Evolutionary conservation across 441 rosid species (phyloP), one percentile per base, ranked within the genome.

Genomic region (Geranium incanum): DNA sequence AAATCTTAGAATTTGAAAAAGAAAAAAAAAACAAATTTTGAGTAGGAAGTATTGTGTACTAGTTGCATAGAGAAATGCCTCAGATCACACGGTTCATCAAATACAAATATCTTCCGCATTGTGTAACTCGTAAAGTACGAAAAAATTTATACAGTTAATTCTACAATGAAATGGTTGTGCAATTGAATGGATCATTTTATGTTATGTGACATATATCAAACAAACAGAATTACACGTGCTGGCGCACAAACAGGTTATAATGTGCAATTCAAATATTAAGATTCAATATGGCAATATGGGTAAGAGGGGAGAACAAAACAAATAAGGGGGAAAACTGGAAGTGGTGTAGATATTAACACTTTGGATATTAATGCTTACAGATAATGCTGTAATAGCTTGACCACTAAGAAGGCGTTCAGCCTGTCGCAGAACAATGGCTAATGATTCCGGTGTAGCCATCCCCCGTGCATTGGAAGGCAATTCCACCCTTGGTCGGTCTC

Each of bases 361-460:
- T 72, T 41, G 41, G 68, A 71, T 37, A 78, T 50, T 45, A 70
- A 79, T 71, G 6, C 74, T 83, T 87, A 93, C 98, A 59, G 95
- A 88, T 81, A 95, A 73, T 71, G 95, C 80, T 52, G 84, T 75
- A 19, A 81, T 73, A 19, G 84, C 77, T 55, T 76, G 86, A 72
- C 80, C 87, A 66, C 87, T 77, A 7, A 95, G 86, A 81, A 95
- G 88, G 70, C 69, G 81, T 76, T 89, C 90, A 39, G 88, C 89
- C 73, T 78, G 93, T 71, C 84, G 87, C 78, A 95, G 66, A 73
- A 93, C 86, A 73, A 79, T 76, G 71, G 79, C 73, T 75, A 95
- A 83, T 57, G 89, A 89, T 84, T 87, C 97, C 70, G 85, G 86
- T 1, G 94, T 84, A 38, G 91, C 87, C 76, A 83, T 66, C 67